Percentiles rank a stretch among this genome's conserved stretches.
Conservation (phyloP, 192 early-diverging fungal species). For the Phlyctochytrium arcticum region DNA sequence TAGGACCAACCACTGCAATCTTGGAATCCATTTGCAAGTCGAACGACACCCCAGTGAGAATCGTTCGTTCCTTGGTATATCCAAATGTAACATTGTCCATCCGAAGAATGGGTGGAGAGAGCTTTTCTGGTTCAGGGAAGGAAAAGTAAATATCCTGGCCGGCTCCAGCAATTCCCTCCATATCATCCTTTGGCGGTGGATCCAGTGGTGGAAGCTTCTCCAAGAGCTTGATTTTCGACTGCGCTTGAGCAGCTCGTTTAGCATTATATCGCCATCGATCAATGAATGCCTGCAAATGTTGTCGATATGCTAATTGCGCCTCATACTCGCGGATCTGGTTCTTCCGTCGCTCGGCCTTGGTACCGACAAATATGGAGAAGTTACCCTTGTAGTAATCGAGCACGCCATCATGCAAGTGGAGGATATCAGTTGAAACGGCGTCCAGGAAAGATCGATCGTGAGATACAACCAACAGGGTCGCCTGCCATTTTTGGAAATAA, state of each 20-base stretch:
- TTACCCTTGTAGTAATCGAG: conserved; percentile 96
- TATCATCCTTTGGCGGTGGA: conserved; percentile 65
- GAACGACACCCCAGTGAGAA: conserved; percentile 80
- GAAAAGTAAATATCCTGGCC: conserved; percentile 75
- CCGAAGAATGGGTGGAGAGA: conserved; percentile 95
- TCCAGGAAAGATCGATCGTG: conserved; percentile 98
- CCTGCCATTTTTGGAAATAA: conserved; percentile 87
- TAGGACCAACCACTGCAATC: conserved; percentile 98
- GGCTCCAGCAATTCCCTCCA: conserved; percentile 63
- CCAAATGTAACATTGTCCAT: conserved; percentile 90
- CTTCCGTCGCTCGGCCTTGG: conserved; percentile 86
- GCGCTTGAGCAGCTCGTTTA: conserved; percentile 92
- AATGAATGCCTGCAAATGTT: conserved; percentile 97
- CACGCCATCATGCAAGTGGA: conserved; percentile 89
- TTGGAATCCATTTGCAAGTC: conserved; percentile 97
- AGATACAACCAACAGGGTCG: conserved; percentile 91
- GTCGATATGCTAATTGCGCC: conserved; percentile 87
- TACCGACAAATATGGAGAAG: conserved; percentile 84
- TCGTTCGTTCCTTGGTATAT: conserved; percentile 75
- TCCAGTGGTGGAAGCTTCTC: conserved; percentile 94
- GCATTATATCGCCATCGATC: conserved; percentile 99
- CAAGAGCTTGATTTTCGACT: conserved; percentile 96
- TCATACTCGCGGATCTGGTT: conserved; percentile 94
- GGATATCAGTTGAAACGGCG: conserved; percentile 93
- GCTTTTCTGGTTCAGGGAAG: conserved; percentile 89